These are phyloP conservation scores for Pestalotiopsis sp. DNA, from an alignment of 2,329 filamentous ascomycete species.

Conservation along the genomic window DNA sequence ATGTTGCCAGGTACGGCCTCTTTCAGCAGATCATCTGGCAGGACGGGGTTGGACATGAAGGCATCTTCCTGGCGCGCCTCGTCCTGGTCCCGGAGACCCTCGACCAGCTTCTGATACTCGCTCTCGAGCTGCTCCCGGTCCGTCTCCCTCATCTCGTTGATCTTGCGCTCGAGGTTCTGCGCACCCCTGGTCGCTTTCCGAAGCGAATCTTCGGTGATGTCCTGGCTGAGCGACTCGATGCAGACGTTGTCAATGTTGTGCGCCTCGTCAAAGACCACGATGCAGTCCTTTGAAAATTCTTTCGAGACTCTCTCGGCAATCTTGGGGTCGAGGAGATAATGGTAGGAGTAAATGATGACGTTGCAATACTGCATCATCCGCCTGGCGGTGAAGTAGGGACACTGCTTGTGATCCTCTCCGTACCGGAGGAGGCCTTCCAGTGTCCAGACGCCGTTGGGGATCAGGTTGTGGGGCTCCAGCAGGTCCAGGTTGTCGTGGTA, in stretches of 20 bases:
- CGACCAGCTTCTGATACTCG: constrained; percentile 93
- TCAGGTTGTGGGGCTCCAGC: constrained; percentile 90
- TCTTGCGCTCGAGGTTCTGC: constrained; percentile 86
- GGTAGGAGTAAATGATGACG: constrained; percentile 99
- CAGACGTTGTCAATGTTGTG: constrained; percentile 99
- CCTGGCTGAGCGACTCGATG: constrained; percentile 95
- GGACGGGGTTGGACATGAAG: constrained; percentile 94
- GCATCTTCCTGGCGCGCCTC: constrained; percentile 90
- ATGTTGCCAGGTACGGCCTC: constrained; percentile 98
- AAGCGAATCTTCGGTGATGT: constrained; percentile 92
- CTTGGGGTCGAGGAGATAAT: constrained; percentile 96
- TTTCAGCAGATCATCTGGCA: constrained; percentile 91
- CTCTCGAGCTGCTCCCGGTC: constrained; percentile 93
- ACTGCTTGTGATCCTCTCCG: constrained; percentile 94
- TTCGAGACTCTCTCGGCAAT: constrained; percentile 95
- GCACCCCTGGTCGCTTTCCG: constrained; percentile 89
- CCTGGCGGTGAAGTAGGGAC: constrained; percentile 93
- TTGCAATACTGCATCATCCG: constrained; percentile 99
- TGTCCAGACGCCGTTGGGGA: constrained; percentile 95
- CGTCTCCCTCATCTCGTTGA: constrained; percentile 92
- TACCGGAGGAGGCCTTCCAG: constrained; percentile 87
- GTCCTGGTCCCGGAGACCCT: constrained; percentile 85
- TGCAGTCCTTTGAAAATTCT: constrained; percentile 96
- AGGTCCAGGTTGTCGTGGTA: constrained; percentile 98
- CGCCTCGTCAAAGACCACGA: constrained; percentile 97